phyloP scores from a whole-genome alignment of 495 filamentous ascomycete species.

The Aspergillus biplanus region DNA sequence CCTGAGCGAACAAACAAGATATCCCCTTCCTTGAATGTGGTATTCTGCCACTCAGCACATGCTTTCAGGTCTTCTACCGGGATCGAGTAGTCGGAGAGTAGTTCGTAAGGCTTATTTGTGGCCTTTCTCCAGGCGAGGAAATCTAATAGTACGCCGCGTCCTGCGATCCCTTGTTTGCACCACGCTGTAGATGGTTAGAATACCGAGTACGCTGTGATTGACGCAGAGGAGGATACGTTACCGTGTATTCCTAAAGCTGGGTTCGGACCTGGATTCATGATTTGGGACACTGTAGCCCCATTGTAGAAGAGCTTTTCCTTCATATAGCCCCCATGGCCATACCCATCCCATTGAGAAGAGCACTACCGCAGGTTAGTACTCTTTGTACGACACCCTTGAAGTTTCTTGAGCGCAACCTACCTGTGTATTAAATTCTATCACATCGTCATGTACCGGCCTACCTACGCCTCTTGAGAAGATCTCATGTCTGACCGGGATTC shows the following conservation, averaged over 20 bases:
- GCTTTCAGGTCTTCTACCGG: slow-evolving; percentile 36
- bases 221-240: slow-evolving; percentile 26
- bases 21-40: slow-evolving; percentile 43
- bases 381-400: neutral
- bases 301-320: slow-evolving; percentile 58
- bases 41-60: slow-evolving; percentile 28
- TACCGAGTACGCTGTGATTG: neutral
- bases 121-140: slow-evolving; percentile 46
- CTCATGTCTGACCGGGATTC: neutral
- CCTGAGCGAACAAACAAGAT: slow-evolving; percentile 50
- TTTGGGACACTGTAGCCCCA: slow-evolving; percentile 54
- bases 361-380: slow-evolving; percentile 19
- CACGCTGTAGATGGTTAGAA: slow-evolving; percentile 14
- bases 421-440: slow-evolving; percentile 38
- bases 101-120: slow-evolving; percentile 19
- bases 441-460: slow-evolving; percentile 3
- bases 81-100: slow-evolving; percentile 37
- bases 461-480: neutral
- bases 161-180: slow-evolving; percentile 40
- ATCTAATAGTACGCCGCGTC: slow-evolving; percentile 53
- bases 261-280: slow-evolving; percentile 40
- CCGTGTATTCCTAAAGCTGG: slow-evolving; percentile 32
- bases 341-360: slow-evolving; percentile 55
- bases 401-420: neutral
- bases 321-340: slow-evolving; percentile 42